A percentile compares a stretch with the other conserved stretches of the same genome.
Evolutionary conservation across 2,329 filamentous ascomycete genomes (phyloP).

Genomic region (Aspergillus japonicus): DNA sequence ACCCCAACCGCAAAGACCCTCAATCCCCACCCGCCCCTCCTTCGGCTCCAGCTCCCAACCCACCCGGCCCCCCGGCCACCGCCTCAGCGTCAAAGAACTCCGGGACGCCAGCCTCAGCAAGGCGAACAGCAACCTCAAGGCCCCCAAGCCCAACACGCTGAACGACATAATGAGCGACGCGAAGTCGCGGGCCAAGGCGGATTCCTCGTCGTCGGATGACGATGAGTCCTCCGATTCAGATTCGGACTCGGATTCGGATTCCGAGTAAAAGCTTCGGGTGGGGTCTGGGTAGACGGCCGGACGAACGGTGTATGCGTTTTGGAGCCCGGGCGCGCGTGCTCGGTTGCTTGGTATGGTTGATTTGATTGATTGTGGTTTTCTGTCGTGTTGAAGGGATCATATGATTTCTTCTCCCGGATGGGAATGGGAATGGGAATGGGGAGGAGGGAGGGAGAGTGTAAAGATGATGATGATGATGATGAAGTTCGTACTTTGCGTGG

Average conservation of each 20-base stretch:
- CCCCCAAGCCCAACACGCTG: not conserved
- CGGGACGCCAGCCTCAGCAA: not conserved
- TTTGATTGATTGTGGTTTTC: no score
- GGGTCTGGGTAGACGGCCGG: no score
- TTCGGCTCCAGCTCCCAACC: not conserved
- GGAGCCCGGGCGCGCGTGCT: no score
- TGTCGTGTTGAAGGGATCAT: no score
- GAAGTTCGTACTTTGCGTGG: no score
- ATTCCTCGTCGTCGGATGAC: not conserved
- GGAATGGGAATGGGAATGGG: no score
- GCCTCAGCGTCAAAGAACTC: not conserved
- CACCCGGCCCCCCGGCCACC: not conserved
- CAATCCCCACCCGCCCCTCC: not conserved
- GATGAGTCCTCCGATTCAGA: not conserved
- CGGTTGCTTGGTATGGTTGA: no score
- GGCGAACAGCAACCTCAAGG: not conserved
- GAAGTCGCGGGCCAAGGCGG: not conserved
- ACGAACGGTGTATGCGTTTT: no score
- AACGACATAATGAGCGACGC: not conserved
- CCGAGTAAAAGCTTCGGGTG: no score
- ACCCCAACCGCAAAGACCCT: not conserved
- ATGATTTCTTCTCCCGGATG: no score
- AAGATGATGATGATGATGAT: no score
- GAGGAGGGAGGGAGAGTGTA: no score
- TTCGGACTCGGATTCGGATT: not conserved